These are phyloP conservation scores for Diaporthe aspalathi DNA, from an alignment of 2,329 filamentous ascomycete genomes.

Conservation along the genomic window DNA sequence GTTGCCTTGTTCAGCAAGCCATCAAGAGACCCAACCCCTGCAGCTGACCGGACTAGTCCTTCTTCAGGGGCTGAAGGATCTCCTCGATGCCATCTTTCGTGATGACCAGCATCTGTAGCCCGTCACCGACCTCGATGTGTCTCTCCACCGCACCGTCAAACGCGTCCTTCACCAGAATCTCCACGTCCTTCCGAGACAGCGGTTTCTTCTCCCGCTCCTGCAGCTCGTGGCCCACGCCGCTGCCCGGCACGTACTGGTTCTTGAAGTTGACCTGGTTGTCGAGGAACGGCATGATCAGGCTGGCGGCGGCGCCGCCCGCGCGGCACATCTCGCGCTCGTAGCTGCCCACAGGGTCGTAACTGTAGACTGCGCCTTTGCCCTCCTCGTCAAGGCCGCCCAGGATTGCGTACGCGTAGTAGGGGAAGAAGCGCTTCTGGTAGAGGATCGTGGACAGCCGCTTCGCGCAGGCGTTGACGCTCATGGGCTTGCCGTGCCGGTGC, in stretches of 20 bases:
- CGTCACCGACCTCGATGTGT: slow-evolving; percentile 98
- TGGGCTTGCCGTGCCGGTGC: slow-evolving; percentile 97
- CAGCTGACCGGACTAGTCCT: slow-evolving; percentile 78
- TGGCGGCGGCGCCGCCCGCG: slow-evolving; percentile 90
- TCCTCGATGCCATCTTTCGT: slow-evolving; percentile 91
- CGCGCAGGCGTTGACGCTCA: slow-evolving; percentile 93
- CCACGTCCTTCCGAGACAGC: slow-evolving; percentile 78
- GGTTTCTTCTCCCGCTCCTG: slow-evolving; percentile 77
- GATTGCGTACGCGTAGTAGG: slow-evolving; percentile 97
- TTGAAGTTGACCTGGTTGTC: slow-evolving; percentile 99
- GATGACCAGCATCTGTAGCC: slow-evolving; percentile 94
- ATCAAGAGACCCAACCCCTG: neutral
- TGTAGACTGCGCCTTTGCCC: slow-evolving; percentile 93
- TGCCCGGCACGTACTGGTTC: slow-evolving; percentile 94
- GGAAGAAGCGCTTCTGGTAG: slow-evolving; percentile 98
- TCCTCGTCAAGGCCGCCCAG: slow-evolving; percentile 94
- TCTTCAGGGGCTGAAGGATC: slow-evolving; percentile 85
- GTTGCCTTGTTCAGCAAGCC: slow-evolving; percentile 27
- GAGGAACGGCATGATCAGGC: slow-evolving; percentile 98
- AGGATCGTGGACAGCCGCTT: slow-evolving; percentile 95
- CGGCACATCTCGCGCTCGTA: slow-evolving; percentile 98
- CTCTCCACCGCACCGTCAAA: slow-evolving; percentile 98
- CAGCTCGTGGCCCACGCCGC: slow-evolving; percentile 84
- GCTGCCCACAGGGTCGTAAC: slow-evolving; percentile 96
- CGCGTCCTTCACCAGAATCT: slow-evolving; percentile 92